These are phyloP conservation scores for Xenoacremonium recifei DNA, from an alignment of 2,329 filamentous ascomycete species.

Conservation along the genomic window DNA sequence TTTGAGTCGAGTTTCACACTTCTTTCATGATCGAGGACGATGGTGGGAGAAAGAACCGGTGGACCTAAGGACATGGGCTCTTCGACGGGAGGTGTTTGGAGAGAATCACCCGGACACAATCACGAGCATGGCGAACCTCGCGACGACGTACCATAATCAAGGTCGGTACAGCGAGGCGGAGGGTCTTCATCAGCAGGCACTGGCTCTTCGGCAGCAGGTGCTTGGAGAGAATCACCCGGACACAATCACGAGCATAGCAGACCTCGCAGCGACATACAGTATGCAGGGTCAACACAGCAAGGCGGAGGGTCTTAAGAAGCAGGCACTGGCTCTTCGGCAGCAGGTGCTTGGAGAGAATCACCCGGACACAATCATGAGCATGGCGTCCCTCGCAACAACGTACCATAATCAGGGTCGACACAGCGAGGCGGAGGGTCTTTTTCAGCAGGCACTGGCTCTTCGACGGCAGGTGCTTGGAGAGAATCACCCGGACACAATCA, in stretches of 20 bases:
- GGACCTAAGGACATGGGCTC: background rate
- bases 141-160: background rate
- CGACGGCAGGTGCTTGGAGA: too few relatives aligned
- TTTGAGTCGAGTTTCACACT: slow-evolving; percentile 15
- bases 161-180: background rate
- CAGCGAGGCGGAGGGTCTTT: too few relatives aligned
- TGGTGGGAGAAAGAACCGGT: slow-evolving; percentile 1
- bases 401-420: too few relatives aligned
- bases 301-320: slow-evolving; percentile 7
- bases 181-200: slow-evolving; percentile 6
- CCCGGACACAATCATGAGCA: slow-evolving; percentile 3
- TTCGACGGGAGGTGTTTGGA: background rate
- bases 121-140: slow-evolving; percentile 1
- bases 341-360: slow-evolving; percentile 20
- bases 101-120: slow-evolving; percentile 7
- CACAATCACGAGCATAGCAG: slow-evolving; percentile 9
- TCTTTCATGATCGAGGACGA: slow-evolving; percentile 20
- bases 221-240: slow-evolving; percentile 7
- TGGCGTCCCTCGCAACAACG: slow-evolving; percentile 2
- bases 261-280: slow-evolving; percentile 14
- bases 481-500: too few relatives aligned
- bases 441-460: too few relatives aligned
- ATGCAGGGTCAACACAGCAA: slow-evolving; percentile 15
- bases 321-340: slow-evolving; percentile 12
- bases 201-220: background rate